phyloP scores from a whole-genome alignment of 257 asterid genomes.

The Salvia splendens region DNA sequence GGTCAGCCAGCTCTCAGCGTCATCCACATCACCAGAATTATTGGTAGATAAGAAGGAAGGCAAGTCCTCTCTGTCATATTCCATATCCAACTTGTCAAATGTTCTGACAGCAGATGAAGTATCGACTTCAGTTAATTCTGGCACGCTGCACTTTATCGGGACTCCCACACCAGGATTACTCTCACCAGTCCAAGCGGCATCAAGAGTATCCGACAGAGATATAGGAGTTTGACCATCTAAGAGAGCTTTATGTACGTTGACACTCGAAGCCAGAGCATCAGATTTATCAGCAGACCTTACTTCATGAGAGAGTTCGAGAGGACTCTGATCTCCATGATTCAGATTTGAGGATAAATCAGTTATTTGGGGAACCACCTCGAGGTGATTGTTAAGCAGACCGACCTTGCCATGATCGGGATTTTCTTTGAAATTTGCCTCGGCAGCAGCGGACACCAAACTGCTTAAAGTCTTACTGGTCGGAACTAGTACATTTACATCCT shows the following conservation, averaged over 20 bases:
- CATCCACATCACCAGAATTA: constrained; percentile 58
- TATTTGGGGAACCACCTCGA: constrained; percentile 38
- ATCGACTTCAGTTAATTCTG: constrained; percentile 46
- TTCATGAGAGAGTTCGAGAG: constrained; percentile 26
- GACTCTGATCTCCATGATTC: constrained; percentile 35
- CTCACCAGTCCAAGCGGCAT: constrained; percentile 96
- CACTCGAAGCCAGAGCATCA: constrained; percentile 46
- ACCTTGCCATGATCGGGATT: constrained; percentile 34
- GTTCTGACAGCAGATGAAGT: constrained; percentile 39
- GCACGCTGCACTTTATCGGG: constrained; percentile 40
- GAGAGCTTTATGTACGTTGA: constrained; percentile 50
- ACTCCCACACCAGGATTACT: constrained; percentile 40
- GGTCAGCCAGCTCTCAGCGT: constrained; percentile 64
- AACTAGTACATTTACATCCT: constrained; percentile 37
- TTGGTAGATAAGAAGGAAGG: constrained; percentile 46
- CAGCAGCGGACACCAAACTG: constrained; percentile 36
- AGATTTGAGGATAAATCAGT: constrained; percentile 31
- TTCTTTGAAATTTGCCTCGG: constrained; percentile 42
- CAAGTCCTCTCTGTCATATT: constrained; percentile 50
- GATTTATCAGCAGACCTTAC: constrained; percentile 33
- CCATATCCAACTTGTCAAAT: constrained; percentile 51
- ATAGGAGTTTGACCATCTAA: constrained; percentile 68
- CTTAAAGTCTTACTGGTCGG: constrained; percentile 27
- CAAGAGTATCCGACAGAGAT: constrained; percentile 75
- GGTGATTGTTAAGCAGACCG: constrained; percentile 28